These are phyloP conservation scores for Phoenix roebelenii DNA, from an alignment of 176 grass and related monocot species.

Conservation along the genomic window DNA sequence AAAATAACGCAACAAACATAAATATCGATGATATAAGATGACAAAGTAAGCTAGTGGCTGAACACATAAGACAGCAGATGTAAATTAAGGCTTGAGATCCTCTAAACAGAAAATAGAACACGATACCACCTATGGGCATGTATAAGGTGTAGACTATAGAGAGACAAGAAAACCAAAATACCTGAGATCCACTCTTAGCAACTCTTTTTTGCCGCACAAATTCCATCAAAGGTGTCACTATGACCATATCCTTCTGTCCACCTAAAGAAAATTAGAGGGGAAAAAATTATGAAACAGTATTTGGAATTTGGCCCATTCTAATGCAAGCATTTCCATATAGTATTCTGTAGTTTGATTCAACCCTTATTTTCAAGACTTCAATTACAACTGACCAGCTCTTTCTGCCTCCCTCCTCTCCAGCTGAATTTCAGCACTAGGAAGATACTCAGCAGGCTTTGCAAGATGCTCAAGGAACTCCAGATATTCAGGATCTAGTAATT, in stretches of 20 bases:
- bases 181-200: slow-evolving; percentile 18
- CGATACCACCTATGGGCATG: too few species aligned
- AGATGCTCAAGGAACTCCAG: slow-evolving; percentile 23
- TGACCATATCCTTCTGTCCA: slow-evolving; percentile 8
- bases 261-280: neutral
- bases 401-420: slow-evolving; percentile 27
- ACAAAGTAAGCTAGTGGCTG: too few species aligned
- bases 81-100: too few species aligned
- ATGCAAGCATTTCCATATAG: too few species aligned
- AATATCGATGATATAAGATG: too few species aligned
- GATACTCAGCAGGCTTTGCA: slow-evolving; percentile 17
- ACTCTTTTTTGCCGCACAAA: slow-evolving; percentile 25
- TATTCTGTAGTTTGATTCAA: too few species aligned
- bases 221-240: slow-evolving; percentile 24
- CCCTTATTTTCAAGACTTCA: too few species aligned
- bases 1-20: too few species aligned
- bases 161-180: neutral
- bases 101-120: too few species aligned
- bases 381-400: slow-evolving; percentile 21
- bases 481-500: slow-evolving; percentile 19
- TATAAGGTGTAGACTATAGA: too few species aligned
- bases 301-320: neutral
- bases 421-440: slow-evolving; percentile 31
- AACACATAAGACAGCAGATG: too few species aligned
- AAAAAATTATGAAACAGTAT: neutral